Evolutionary conservation across 192 early-diverging fungal species (phyloP), one percentile per base, ranked within the genome.

Genomic region (Coemansia sp.): DNA sequence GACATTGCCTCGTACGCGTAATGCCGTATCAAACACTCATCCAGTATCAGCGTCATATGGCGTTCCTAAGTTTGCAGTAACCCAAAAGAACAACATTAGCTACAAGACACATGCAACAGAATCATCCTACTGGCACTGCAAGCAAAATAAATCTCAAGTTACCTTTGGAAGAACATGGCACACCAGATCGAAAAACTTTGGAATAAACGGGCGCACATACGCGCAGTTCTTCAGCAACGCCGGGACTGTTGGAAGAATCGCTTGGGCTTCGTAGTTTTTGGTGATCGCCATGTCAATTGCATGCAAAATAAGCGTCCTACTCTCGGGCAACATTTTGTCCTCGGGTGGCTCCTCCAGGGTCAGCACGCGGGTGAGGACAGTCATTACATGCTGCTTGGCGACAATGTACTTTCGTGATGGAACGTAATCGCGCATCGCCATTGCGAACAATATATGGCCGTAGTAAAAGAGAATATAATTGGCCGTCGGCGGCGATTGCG

Each of bases 381-480:
- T 19, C 1, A 79, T 54, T 5, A 67, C 56, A 1, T 35, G 42
- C 22, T 46, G 50, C 45, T 57, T 69, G 23, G 58, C 62, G 12
- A 23, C 27, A 3, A 62, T 46, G 30, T 44, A 55, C 19, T 62
- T 56, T 14, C 32, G 56, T 10, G 71, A 54, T 14, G 51, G 30
- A n/a, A 23, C 18, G 21, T 43, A 43, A 10, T 62, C 52, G 29
- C 32, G 59, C 59, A 48, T 42, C 8, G 66, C 65, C 50, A 79
- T 62, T 3, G 47, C 28, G 23, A 65, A 54, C 22, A 79, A 61
- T 30, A 59, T 56, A 10, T 54, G 22, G 4, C 58, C 70, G 54
- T 65, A 79, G 32, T 64, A 58, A 12, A 62, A 27, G 19, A 79
- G 54, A 1, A 58, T 32, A 42, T 69, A 72, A 56, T 79, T 79